Base-by-base conservation (phyloP, 495 filamentous ascomycete species). In the Penicillium longicatenatum region DNA sequence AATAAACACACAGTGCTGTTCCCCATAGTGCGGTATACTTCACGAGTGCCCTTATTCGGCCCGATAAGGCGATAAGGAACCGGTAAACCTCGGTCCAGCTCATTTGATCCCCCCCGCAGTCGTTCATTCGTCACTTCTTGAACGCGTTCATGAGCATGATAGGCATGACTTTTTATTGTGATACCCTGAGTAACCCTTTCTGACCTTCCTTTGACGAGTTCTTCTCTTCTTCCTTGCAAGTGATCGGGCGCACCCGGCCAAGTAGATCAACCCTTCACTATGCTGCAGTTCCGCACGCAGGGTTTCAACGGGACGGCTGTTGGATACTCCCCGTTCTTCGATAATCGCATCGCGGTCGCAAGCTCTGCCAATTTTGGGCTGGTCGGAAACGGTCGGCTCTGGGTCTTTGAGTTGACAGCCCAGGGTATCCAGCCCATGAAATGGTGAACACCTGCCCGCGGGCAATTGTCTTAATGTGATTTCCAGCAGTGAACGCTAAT, bases 281-380 rank as follows among this genome's bases (percentile, higher is more conserved):
- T 98, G 93, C 86, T 97, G 60, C 90, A 96, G 73, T 97, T 86
- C 75, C 89, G 89, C 61, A 98, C 94, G 21, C 82, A 90, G 62
- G 93, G 93, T 72, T 97, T 85, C 83, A 94, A 97, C 72, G 93
- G 92, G 62, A 95, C 92, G 73, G 87, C 89, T 62, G 90, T 96
- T 65, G 96, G 97, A 74, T 98, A 97, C 81, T 97, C 93, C 20
- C 92, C 94, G 35, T 98, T 97, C 81, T 94, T 93, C 79, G 93
- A 97, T 76, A 92, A 89, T 50, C 88, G 92, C 33, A 82, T 98
- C 22, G 95, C 94, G 47, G 90, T 95, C 58, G 87, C 89, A 24
- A 83, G 90, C 6, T 85, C 91, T 8, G 85, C 92, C 43, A 97
- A 98, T 77, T 98, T 92, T 70, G 94, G 95, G 20, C 89, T 98